Base-by-base conservation (phyloP, 768 basidiomycete species). In the Collybia mongolica region DNA sequence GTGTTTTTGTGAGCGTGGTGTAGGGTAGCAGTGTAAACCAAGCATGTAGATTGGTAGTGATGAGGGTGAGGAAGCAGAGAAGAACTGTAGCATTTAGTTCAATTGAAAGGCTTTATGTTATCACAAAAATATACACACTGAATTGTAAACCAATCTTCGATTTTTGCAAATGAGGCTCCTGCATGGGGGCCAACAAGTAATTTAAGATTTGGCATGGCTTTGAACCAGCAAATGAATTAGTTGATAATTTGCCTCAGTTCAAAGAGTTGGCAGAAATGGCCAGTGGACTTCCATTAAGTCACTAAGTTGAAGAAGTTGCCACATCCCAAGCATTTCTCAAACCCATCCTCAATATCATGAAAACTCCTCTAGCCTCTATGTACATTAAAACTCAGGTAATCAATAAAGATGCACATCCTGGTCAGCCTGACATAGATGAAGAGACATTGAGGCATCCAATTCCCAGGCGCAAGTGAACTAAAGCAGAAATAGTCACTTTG, bases 381-480 rank as follows among this genome's bases (percentile, higher is more conserved):
- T 28, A 18, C 26, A 44, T 35, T 17, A 35, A 44, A 28, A 44
- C 44, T 24, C 15, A 22, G 24, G n/a, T 22, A 26, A 28, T 23
- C 15, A 48, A 35, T 22, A 48, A 39, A 28, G 29, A 49, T 22
- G 20, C 18, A 9, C 48, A 49, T 42, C 48, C 48, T 19, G 48
- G 48, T 19, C 20, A 26, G 12, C 39, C 38, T 7, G 48, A 49
- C 23, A 6, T 49, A 22, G 44, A 45, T 45, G 44, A 45, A 14
- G 26, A 44, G 43, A 24, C 35, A 26, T n/a, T 44, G 24, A 44
- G 26, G 18, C 41, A 29, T 23, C 48, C 32, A 11, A 36, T 20
- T 20, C 40, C 26, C 7, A 49, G 28, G 35, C 44, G 28, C 32
- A 42, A 39, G 32, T 9, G 48, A 19, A 42, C 48, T n/a, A 35